These are phyloP conservation scores for Tulasnella sp. DNA, from an alignment of 768 basidiomycete genomes.

Conservation along the genomic window DNA sequence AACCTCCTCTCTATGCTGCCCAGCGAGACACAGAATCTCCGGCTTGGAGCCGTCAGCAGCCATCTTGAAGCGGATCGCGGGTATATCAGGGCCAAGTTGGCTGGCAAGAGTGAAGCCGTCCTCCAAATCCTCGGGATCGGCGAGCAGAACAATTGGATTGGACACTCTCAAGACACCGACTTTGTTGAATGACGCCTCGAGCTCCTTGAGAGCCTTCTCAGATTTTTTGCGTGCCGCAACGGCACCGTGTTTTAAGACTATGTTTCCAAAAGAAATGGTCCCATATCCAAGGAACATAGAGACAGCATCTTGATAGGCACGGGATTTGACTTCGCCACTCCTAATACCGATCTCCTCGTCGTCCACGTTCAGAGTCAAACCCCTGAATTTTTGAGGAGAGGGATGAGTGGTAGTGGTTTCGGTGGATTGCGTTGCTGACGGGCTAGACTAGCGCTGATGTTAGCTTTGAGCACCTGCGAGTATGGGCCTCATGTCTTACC, in stretches of 20 bases:
- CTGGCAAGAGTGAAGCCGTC: background rate
- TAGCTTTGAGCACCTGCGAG: no score
- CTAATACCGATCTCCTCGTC: no score
- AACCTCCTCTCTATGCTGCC: background rate
- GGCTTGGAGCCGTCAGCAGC: background rate
- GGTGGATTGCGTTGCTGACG: no score
- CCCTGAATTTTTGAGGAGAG: no score
- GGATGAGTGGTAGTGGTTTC: no score
- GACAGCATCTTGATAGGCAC: no score
- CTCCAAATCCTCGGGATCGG: background rate
- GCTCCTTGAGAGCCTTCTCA: background rate
- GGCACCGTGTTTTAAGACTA: background rate
- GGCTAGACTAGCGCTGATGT: no score
- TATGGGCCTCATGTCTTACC: no score
- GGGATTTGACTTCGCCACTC: no score
- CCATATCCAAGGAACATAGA: background rate
- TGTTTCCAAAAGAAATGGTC: background rate
- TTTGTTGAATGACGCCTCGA: background rate
- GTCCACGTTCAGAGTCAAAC: no score
- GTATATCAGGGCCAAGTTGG: background rate
- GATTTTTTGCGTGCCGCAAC: background rate
- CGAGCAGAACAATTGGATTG: background rate
- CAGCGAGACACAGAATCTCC: background rate
- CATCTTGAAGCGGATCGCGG: background rate
- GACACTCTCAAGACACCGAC: background rate